phyloP scores from a whole-genome alignment of 2,329 filamentous ascomycete species.

The Periconia sp. region DNA sequence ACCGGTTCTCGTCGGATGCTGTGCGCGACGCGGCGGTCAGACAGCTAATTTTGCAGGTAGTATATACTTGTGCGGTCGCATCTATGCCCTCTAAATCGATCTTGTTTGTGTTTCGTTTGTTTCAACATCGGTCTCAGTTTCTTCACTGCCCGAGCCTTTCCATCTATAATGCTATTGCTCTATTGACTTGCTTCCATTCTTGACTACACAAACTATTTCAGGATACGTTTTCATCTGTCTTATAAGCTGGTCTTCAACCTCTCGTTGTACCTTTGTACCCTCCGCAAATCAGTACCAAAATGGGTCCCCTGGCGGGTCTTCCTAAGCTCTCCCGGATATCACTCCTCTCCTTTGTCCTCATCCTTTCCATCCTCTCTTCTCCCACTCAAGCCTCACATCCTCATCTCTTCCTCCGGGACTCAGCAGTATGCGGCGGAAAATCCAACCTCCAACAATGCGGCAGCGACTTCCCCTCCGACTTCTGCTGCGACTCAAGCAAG shows the following conservation, averaged over 20 bases:
- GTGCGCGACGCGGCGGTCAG: background rate
- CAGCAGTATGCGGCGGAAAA: conserved; percentile 57
- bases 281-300: conserved; percentile 21
- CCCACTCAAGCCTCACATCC: conserved; percentile 33
- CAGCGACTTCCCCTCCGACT: conserved; percentile 63
- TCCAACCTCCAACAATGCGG: conserved; percentile 60
- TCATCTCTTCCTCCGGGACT: conserved; percentile 36
- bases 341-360: conserved; percentile 37
- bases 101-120: conserved; percentile 8
- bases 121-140: too few relatives aligned
- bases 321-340: conserved; percentile 42
- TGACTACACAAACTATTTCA: too few relatives aligned
- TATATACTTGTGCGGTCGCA: conserved; percentile 15
- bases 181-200: conserved; percentile 8
- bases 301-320: conserved; percentile 34
- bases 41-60: background rate
- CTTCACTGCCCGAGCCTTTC: background rate
- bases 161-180: conserved; percentile 5
- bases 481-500: conserved; percentile 67
- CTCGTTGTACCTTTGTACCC: conserved; percentile 6
- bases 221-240: too few relatives aligned
- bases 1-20: background rate
- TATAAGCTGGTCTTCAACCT: too few relatives aligned
- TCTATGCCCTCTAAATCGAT: background rate
- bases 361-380: conserved; percentile 31